phyloP scores from a whole-genome alignment of 768 basidiomycete species.

The Trametopsis cervina region DNA sequence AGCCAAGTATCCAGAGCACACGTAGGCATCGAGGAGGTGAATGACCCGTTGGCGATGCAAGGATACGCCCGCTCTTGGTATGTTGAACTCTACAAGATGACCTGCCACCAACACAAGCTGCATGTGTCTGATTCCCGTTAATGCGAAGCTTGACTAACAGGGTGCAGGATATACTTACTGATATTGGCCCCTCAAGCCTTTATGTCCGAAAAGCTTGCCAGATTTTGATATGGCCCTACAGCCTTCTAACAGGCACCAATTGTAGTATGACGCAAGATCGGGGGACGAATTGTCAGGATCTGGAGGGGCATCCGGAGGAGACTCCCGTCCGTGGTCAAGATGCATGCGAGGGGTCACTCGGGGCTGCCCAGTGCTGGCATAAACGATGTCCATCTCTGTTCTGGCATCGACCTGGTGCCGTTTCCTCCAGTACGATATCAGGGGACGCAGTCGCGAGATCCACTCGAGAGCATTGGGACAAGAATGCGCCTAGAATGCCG shows the following conservation, averaged over 20 bases:
- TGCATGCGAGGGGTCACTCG: constrained; percentile 48
- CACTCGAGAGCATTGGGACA: constrained; percentile 70
- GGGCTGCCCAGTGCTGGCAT: constrained; percentile 40
- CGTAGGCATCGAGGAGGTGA: constrained; percentile 66
- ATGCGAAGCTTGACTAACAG: no score
- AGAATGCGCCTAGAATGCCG: constrained; percentile 50
- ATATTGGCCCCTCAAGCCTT: constrained; percentile 70
- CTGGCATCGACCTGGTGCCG: constrained; percentile 69
- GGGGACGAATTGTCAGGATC: constrained; percentile 49
- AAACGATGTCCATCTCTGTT: constrained; percentile 75
- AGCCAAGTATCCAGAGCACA: constrained; percentile 83
- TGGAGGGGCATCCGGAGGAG: constrained; percentile 43
- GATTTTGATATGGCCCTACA: constrained; percentile 71
- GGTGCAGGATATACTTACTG: constrained; percentile 51
- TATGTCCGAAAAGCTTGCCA: constrained; percentile 67
- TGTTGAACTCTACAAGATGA: constrained; percentile 63
- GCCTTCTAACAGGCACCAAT: constrained; percentile 80
- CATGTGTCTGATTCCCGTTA: constrained; percentile 50
- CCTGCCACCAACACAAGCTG: constrained; percentile 74
- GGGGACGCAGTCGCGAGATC: constrained; percentile 67
- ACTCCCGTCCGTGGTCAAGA: constrained; percentile 31
- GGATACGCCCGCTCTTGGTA: constrained; percentile 39
- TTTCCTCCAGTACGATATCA: constrained; percentile 74
- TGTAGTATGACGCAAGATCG: constrained; percentile 62
- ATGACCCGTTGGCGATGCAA: constrained; percentile 54